Evolutionary conservation across 2,329 filamentous ascomycete species (phyloP).

Genomic region (Ophiostoma angusticollis): DNA sequence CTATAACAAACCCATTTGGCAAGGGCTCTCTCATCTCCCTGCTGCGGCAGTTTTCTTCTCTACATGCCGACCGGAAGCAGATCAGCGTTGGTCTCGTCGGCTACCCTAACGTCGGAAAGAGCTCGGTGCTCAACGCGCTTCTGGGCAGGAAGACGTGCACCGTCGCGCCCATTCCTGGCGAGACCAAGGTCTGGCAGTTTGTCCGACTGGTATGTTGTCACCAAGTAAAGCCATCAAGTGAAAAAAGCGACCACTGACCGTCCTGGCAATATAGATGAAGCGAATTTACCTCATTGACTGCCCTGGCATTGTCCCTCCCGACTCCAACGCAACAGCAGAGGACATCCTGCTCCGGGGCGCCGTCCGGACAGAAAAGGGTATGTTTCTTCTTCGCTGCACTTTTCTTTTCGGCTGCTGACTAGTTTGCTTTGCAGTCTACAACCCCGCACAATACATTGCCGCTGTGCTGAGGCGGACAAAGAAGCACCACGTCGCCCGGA

Average conservation of each 20-base stretch:
- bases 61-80: conserved; percentile 53
- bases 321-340: conserved; percentile 66
- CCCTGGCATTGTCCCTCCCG: conserved; percentile 89
- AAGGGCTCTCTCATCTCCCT: conserved; percentile 90
- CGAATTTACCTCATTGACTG: conserved; percentile 85
- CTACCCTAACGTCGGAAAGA: conserved; percentile 92
- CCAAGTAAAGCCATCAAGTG: background rate
- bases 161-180: conserved; percentile 86
- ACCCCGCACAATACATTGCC: conserved; percentile 90
- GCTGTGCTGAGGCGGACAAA: conserved; percentile 72
- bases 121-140: conserved; percentile 91
- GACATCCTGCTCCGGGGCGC: conserved; percentile 85
- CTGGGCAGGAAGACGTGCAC: conserved; percentile 85
- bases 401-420: background rate
- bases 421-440: conserved; percentile 46
- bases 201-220: conserved; percentile 23
- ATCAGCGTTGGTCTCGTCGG: conserved; percentile 66
- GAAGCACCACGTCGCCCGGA: conserved; percentile 77
- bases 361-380: conserved; percentile 71
- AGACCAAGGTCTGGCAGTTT: conserved; percentile 58
- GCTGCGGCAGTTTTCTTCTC: conserved; percentile 78
- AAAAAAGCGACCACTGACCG: background rate
- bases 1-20: conserved; percentile 90
- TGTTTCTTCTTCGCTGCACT: background rate
- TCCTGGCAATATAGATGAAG: conserved; percentile 42